Percentiles rank a stretch among this genome's conserved stretches.
Conservation (phyloP, 345 rosid species). For the Diplotaxis tenuifolia region DNA sequence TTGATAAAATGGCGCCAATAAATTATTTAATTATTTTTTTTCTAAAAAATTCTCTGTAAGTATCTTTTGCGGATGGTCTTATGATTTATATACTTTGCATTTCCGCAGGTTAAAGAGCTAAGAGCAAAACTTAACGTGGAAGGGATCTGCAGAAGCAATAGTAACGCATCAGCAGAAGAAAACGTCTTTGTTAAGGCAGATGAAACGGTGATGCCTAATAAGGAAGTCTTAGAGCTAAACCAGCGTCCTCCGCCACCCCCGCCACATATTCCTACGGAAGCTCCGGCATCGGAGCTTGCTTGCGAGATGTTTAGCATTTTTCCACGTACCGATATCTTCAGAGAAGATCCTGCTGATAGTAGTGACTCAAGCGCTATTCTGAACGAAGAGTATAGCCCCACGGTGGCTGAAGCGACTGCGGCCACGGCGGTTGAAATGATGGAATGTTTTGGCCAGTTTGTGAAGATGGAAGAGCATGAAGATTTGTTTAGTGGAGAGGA, state of each 20-base stretch:
- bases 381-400: slow-evolving; percentile 62
- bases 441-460: slow-evolving; percentile 46
- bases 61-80: too few species aligned
- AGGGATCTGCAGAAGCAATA: background rate
- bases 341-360: slow-evolving; percentile 72
- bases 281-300: slow-evolving; percentile 36
- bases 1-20: too few species aligned
- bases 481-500: slow-evolving; percentile 41
- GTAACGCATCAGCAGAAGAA: slow-evolving; percentile 4
- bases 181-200: background rate
- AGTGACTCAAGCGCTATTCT: slow-evolving; percentile 83
- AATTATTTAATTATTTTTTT: too few species aligned
- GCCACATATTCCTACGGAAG: slow-evolving; percentile 16
- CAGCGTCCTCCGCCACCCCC: slow-evolving; percentile 7
- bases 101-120: slow-evolving; percentile 28
- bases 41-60: too few species aligned
- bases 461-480: slow-evolving; percentile 84
- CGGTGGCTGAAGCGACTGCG: slow-evolving; percentile 10
- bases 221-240: slow-evolving; percentile 21
- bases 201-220: slow-evolving; percentile 3
- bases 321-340: slow-evolving; percentile 40
- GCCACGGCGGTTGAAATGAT: slow-evolving; percentile 44
- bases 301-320: slow-evolving; percentile 46
- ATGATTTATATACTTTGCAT: background rate
- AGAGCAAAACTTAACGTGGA: slow-evolving; percentile 31